Evolutionary conservation across 2,329 filamentous ascomycete species (phyloP).

Genomic region (Botrytis elliptica): DNA sequence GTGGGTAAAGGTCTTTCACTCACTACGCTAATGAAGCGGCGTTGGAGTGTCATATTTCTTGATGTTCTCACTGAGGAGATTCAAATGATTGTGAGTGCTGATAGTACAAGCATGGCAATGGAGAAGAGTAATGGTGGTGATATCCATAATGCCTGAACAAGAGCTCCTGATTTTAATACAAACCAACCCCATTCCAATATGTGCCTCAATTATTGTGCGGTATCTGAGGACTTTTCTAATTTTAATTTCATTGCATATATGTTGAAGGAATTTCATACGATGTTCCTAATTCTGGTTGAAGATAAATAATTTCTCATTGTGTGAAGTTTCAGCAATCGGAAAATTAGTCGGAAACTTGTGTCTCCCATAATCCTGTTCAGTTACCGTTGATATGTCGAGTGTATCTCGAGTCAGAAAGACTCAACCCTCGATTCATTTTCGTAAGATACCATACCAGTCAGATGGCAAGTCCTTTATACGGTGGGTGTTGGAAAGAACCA

Average conservation of each 20-base stretch:
- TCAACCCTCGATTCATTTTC: not conserved
- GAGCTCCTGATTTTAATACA: not conserved
- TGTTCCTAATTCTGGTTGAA: not conserved
- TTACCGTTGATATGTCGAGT: not conserved
- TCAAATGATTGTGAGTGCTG: not conserved
- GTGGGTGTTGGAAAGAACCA: not conserved
- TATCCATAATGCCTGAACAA: not conserved
- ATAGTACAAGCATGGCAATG: not conserved
- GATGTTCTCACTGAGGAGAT: not conserved
- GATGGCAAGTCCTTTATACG: not conserved
- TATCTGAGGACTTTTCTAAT: accelerated
- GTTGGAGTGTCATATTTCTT: not conserved
- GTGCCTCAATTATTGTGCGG: not conserved
- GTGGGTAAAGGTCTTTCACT: too few relatives aligned
- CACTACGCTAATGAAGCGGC: not conserved
- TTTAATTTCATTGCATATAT: not conserved
- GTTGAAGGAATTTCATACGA: not conserved
- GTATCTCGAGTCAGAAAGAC: not conserved
- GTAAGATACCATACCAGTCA: not conserved
- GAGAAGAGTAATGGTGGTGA: not conserved
- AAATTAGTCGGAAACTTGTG: not conserved
- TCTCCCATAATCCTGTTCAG: not conserved
- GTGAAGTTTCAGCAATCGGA: not conserved
- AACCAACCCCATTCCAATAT: too few relatives aligned
- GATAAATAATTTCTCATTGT: not conserved